Percentiles rank a stretch among this genome's conserved stretches.
These are phyloP conservation scores for Penicillium hordei DNA, from an alignment of 2,329 filamentous ascomycete genomes.

Conservation along the genomic window DNA sequence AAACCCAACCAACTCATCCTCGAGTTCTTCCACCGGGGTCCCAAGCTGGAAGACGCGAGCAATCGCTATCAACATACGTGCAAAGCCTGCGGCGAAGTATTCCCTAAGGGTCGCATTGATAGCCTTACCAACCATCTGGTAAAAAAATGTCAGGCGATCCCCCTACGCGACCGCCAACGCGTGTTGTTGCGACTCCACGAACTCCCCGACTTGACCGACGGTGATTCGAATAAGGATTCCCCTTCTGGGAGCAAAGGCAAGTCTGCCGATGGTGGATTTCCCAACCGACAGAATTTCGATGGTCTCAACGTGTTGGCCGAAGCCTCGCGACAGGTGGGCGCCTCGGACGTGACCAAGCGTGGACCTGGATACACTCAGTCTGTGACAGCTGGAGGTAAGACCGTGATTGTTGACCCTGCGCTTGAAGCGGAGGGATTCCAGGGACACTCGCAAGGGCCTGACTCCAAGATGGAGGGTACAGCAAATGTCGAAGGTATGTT, in stretches of 20 bases:
- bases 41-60: slow-evolving; percentile 83
- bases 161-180: slow-evolving; percentile 71
- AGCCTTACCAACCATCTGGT: slow-evolving; percentile 77
- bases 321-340: slow-evolving; percentile 75
- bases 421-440: slow-evolving; percentile 44
- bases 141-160: slow-evolving; percentile 81
- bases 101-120: slow-evolving; percentile 85
- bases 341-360: slow-evolving; percentile 49
- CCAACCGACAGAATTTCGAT: slow-evolving; percentile 65
- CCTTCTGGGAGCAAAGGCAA: slow-evolving; percentile 38
- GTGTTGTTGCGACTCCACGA: slow-evolving; percentile 72
- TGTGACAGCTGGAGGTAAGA: slow-evolving; percentile 43
- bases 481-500: slow-evolving; percentile 17
- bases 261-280: slow-evolving; percentile 44
- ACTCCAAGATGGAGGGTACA: slow-evolving; percentile 21
- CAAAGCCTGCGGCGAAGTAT: slow-evolving; percentile 83
- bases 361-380: slow-evolving; percentile 40
- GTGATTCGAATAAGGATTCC: slow-evolving; percentile 41
- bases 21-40: slow-evolving; percentile 83
- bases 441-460: slow-evolving; percentile 28
- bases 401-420: slow-evolving; percentile 45
- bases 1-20: slow-evolving; percentile 81
- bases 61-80: slow-evolving; percentile 92
- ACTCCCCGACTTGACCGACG: slow-evolving; percentile 56
- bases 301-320: slow-evolving; percentile 84